These are phyloP conservation scores for Metschnikowia hibisci DNA, from an alignment of 805 yeast genomes.

Conservation along the genomic window DNA sequence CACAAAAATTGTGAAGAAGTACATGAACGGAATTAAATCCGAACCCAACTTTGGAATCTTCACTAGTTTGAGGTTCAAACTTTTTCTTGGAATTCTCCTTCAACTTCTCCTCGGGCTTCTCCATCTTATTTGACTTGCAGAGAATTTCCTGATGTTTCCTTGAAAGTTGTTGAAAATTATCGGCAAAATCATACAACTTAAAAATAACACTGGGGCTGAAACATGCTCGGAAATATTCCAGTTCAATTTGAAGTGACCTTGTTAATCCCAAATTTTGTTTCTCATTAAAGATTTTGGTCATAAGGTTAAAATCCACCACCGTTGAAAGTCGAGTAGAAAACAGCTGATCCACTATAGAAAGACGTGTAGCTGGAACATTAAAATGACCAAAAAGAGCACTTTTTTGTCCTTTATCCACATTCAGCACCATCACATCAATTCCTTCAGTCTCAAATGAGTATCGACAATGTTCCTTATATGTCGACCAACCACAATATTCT, in stretches of 20 bases:
- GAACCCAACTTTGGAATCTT: background rate
- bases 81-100: too few species aligned
- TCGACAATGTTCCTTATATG: conserved; percentile 28
- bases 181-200: conserved; percentile 32
- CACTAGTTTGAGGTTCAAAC: too few species aligned
- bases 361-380: conserved; percentile 37
- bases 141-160: background rate
- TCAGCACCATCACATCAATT: conserved; percentile 24
- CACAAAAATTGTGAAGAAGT: conserved; percentile 59
- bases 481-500: conserved; percentile 36
- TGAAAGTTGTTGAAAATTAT: conserved; percentile 16
- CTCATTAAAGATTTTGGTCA: conserved; percentile 41
- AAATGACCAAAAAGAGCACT: conserved; percentile 37
- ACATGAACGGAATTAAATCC: conserved; percentile 46
- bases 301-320: conserved; percentile 42
- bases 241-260: conserved; percentile 53
- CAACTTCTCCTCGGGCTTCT: background rate
- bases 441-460: conserved; percentile 36
- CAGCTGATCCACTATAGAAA: conserved; percentile 38
- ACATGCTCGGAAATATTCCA: conserved; percentile 56
- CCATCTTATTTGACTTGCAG: background rate
- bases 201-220: conserved; percentile 50
- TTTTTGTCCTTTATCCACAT: conserved; percentile 3
- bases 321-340: conserved; percentile 41
- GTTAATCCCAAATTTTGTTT: conserved; percentile 16